These are phyloP conservation scores for Linnemannia exigua DNA, from an alignment of 192 early-diverging fungal genomes.

Conservation along the genomic window DNA sequence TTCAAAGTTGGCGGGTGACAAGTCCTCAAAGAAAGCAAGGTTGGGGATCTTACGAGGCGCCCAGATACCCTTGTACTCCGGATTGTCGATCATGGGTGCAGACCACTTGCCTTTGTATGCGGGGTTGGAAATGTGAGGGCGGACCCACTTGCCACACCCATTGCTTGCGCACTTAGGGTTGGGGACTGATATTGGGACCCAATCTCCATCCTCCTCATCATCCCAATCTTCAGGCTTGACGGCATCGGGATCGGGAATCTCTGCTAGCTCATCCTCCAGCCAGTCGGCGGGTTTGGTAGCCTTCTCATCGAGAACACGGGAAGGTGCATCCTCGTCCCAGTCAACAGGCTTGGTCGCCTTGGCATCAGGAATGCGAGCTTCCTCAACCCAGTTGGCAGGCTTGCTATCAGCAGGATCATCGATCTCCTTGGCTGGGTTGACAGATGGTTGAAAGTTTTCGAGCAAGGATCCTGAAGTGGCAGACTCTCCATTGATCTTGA, in stretches of 20 bases:
- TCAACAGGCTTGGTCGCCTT: conserved; percentile 53
- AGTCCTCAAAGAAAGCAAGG: conserved; percentile 87
- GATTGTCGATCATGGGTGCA: conserved; percentile 88
- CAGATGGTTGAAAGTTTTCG: conserved; percentile 83
- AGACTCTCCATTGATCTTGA: conserved; percentile 79
- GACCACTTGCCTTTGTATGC: conserved; percentile 91
- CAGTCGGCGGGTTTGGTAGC: conserved; percentile 85
- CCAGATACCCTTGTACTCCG: conserved; percentile 91
- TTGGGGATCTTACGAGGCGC: conserved; percentile 85
- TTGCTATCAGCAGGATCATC: conserved; percentile 80
- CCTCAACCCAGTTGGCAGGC: conserved; percentile 90
- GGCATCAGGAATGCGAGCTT: conserved; percentile 83
- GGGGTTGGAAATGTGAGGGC: conserved; percentile 84
- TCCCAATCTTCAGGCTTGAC: conserved; percentile 91
- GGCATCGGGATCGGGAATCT: conserved; percentile 82
- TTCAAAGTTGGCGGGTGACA: conserved; percentile 77
- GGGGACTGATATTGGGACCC: conserved; percentile 77
- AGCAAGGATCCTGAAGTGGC: conserved; percentile 77
- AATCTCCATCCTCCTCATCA: conserved; percentile 94
- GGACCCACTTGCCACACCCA: conserved; percentile 87
- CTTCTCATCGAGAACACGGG: conserved; percentile 76
- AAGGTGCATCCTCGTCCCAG: conserved; percentile 89
- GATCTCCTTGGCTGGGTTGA: conserved; percentile 89
- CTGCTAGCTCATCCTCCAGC: conserved; percentile 84
- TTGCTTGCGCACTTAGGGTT: conserved; percentile 83